Percentiles rank a stretch among this genome's conserved stretches.
Evolutionary conservation across 805 yeast species (phyloP).

Genomic region (Ogataea degrootiae): DNA sequence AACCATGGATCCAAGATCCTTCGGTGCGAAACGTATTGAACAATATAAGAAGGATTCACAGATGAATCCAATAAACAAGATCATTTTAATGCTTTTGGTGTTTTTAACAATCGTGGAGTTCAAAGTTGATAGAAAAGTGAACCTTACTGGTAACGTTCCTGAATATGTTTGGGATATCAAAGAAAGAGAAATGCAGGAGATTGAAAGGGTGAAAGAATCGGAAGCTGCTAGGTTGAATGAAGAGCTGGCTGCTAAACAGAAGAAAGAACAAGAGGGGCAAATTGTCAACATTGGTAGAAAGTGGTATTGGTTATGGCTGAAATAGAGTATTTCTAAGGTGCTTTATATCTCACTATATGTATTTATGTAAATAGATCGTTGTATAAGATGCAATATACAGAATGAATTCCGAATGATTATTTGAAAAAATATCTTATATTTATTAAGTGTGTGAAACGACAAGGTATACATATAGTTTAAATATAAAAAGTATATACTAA

Average conservation of each 20-base stretch:
- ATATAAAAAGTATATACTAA: not conserved
- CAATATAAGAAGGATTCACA: constrained; percentile 43
- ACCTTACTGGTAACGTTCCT: constrained; percentile 27
- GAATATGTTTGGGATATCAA: constrained; percentile 23
- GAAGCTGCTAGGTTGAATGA: not conserved
- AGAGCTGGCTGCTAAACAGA: not conserved
- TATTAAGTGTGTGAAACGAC: too few relatives aligned
- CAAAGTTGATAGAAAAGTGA: constrained; percentile 44
- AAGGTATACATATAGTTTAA: too few relatives aligned
- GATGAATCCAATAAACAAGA: constrained; percentile 55
- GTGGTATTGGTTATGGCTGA: constrained; percentile 54
- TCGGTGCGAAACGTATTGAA: constrained; percentile 38
- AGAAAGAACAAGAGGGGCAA: not conserved
- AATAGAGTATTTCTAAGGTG: constrained; percentile 15
- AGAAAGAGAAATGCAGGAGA: not conserved
- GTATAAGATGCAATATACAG: too few relatives aligned
- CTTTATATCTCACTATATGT: too few relatives aligned
- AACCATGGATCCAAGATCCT: constrained; percentile 30
- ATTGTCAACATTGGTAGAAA: constrained; percentile 17
- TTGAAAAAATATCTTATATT: too few relatives aligned
- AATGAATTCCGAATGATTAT: too few relatives aligned
- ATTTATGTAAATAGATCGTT: too few relatives aligned
- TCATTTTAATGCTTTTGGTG: constrained; percentile 45
- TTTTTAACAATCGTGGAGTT: constrained; percentile 47
- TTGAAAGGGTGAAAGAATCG: not conserved